A percentile compares a stretch with the other conserved stretches of the same genome.
Evolutionary conservation across 768 basidiomycete species (phyloP).

Genomic region (Pleurotus cornucopiae): DNA sequence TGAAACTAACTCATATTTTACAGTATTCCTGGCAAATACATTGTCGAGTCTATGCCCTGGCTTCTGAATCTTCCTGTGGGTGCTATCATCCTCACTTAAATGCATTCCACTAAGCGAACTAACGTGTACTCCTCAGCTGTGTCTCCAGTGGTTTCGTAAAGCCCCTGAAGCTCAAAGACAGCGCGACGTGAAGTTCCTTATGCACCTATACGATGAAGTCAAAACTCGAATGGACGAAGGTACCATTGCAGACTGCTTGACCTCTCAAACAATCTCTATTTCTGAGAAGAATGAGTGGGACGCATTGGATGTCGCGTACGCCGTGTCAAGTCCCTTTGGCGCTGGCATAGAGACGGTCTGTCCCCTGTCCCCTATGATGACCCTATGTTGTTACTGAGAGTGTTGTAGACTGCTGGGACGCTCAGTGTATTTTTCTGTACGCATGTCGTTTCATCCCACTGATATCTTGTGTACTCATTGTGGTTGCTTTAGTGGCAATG

Average conservation of each 20-base stretch:
- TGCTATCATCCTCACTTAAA: background rate
- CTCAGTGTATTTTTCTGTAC: conserved; percentile 27
- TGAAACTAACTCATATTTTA: background rate
- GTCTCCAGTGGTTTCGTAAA: conserved; percentile 40
- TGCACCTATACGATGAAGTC: conserved; percentile 36
- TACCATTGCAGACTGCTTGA: conserved; percentile 34
- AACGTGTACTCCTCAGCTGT: conserved; percentile 17
- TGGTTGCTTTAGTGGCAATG: conserved; percentile 27
- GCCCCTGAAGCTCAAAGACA: conserved; percentile 32
- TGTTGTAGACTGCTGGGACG: conserved; percentile 25
- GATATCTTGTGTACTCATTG: no score
- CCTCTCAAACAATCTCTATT: conserved; percentile 30
- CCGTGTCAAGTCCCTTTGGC: conserved; percentile 40
- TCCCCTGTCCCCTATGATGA: background rate
- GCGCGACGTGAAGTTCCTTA: conserved; percentile 34
- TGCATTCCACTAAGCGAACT: background rate
- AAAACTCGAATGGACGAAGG: conserved; percentile 35
- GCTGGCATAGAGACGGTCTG: conserved; percentile 43
- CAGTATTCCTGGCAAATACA: conserved; percentile 45
- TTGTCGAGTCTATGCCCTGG: conserved; percentile 46
- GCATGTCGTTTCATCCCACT: background rate
- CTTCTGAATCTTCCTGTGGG: conserved; percentile 39
- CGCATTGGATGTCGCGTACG: conserved; percentile 41
- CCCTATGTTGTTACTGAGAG: background rate
- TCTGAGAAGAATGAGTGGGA: conserved; percentile 33